phyloP scores from a whole-genome alignment of 306 rosid species.

The barrel medic (Medicago truncatula) region DNA sequence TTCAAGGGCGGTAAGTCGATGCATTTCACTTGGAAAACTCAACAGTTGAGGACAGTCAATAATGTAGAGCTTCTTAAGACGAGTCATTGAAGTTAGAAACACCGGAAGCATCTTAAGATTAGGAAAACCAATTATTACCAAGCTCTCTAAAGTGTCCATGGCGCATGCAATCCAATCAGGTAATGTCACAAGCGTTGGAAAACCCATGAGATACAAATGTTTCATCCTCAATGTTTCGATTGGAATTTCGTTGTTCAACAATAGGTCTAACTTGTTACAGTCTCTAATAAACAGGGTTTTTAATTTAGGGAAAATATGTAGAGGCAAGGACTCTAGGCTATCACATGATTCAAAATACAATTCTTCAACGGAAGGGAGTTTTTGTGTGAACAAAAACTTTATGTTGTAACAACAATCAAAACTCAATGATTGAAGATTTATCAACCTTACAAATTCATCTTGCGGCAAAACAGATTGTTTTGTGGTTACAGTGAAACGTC shows the following conservation, averaged over 20 bases:
- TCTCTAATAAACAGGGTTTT: background rate
- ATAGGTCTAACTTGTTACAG: background rate
- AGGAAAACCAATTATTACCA: too few relatives aligned
- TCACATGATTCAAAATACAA: background rate
- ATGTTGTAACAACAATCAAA: background rate
- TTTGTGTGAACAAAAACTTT: background rate
- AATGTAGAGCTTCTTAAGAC: constrained; percentile 6
- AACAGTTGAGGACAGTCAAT: background rate
- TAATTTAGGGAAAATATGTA: background rate
- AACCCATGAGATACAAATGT: too few relatives aligned
- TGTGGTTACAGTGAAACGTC: background rate
- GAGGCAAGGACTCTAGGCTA: background rate
- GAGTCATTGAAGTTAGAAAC: background rate
- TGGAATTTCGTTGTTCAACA: too few relatives aligned
- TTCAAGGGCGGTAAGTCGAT: background rate
- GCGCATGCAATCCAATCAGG: too few relatives aligned
- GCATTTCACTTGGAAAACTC: background rate
- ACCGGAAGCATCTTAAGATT: constrained; percentile 24
- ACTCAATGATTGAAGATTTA: background rate
- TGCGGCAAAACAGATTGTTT: background rate
- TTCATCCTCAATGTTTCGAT: too few relatives aligned
- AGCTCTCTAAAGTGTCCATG: too few relatives aligned
- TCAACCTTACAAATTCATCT: background rate
- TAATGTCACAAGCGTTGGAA: too few relatives aligned
- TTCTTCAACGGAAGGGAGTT: background rate